These are phyloP conservation scores for Ottelia alismoides DNA, from an alignment of 106 monocot species.

Conservation along the genomic window DNA sequence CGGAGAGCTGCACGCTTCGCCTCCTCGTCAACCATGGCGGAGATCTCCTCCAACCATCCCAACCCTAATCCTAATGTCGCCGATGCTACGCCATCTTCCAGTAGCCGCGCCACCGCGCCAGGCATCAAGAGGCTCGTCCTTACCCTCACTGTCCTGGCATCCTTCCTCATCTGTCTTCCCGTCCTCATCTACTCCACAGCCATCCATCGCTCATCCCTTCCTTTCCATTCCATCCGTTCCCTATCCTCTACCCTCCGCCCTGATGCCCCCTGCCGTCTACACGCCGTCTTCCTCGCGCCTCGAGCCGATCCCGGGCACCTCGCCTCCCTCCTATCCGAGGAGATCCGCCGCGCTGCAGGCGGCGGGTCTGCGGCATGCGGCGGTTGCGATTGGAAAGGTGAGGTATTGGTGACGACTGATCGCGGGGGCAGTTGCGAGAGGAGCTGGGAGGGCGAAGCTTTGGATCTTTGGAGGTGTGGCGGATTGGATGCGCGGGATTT, in stretches of 20 bases:
- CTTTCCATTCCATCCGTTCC: slow-evolving; percentile 41
- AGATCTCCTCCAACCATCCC: too few relatives aligned
- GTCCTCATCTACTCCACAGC: slow-evolving; percentile 67
- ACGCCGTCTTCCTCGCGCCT: slow-evolving; percentile 42
- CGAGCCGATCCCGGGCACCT: slow-evolving; percentile 5
- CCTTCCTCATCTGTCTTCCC: slow-evolving; percentile 62
- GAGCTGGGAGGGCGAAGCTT: background rate
- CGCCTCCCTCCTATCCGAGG: slow-evolving; percentile 8
- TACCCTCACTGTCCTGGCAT: slow-evolving; percentile 61
- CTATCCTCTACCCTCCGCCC: slow-evolving; percentile 29
- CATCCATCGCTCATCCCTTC: slow-evolving; percentile 80
- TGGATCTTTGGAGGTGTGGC: slow-evolving; percentile 38
- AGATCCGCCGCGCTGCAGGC: slow-evolving; percentile 6
- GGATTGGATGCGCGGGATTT: background rate
- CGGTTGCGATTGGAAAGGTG: slow-evolving; percentile 5
- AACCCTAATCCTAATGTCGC: too few relatives aligned
- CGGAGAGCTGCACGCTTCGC: too few relatives aligned
- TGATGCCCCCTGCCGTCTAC: slow-evolving; percentile 44
- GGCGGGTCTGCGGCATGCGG: background rate
- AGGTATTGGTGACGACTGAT: slow-evolving; percentile 27
- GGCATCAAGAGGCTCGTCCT: slow-evolving; percentile 69
- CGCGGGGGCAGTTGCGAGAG: slow-evolving; percentile 7
- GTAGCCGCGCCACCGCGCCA: slow-evolving; percentile 30
- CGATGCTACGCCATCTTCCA: too few relatives aligned
- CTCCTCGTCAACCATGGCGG: too few relatives aligned